Conservation (phyloP, 805 yeast species). For the Phaffomyces antillensis region DNA sequence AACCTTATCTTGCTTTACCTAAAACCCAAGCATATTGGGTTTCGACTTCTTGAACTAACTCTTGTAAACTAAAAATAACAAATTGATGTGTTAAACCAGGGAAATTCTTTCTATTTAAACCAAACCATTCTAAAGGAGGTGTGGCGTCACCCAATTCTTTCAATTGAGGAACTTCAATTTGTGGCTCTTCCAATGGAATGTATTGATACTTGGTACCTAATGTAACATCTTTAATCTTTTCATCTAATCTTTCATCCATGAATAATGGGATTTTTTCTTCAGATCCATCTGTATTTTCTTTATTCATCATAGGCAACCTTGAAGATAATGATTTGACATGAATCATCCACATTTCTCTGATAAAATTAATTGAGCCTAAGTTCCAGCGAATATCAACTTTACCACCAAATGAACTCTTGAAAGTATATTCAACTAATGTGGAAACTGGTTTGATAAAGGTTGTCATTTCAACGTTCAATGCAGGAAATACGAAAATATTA, state of each 20-base stretch:
- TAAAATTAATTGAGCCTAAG: conserved; percentile 81
- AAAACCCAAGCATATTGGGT: conserved; percentile 35
- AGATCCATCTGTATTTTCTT: conserved; percentile 1
- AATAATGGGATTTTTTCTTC: conserved; percentile 16
- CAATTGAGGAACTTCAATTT: conserved; percentile 82
- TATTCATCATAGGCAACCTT: conserved; percentile 36
- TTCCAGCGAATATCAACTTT: conserved; percentile 92
- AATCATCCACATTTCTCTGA: conserved; percentile 86
- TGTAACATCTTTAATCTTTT: conserved; percentile 40
- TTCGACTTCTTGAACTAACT: conserved; percentile 61
- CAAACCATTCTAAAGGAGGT: conserved; percentile 98
- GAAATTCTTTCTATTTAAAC: conserved; percentile 77
- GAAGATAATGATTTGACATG: conserved; percentile 70
- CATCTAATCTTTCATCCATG: conserved; percentile 30
- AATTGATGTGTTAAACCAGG: conserved; percentile 84
- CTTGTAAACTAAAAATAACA: conserved; percentile 66
- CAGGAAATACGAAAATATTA: conserved; percentile 71
- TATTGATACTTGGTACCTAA: conserved; percentile 46
- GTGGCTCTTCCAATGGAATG: conserved; percentile 63
- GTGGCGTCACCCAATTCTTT: conserved; percentile 94
- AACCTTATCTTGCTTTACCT: conserved; percentile 26
- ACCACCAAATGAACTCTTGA: conserved; percentile 74
- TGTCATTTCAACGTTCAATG: conserved; percentile 66
- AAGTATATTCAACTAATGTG: conserved; percentile 57
- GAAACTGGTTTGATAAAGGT: conserved; percentile 53